Evolutionary conservation across 495 filamentous ascomycete species (phyloP).

Genomic region (Neurospora tetraspora): DNA sequence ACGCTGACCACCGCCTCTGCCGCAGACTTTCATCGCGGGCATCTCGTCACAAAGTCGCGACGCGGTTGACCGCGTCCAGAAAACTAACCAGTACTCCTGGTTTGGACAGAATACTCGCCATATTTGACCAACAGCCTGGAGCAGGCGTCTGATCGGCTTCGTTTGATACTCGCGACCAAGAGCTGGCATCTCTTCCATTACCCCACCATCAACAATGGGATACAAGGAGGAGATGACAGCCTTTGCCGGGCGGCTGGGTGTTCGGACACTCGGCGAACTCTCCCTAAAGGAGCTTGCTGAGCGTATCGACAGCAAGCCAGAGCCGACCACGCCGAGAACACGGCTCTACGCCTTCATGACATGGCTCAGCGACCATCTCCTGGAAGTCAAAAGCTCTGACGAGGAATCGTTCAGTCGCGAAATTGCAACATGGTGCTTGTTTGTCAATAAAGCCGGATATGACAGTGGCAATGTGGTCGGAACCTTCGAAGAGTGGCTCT

Average conservation of each 20-base stretch:
- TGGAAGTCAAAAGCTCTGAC: constrained; percentile 15
- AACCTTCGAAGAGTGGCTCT: constrained; percentile 21
- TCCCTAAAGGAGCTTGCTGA: constrained; percentile 13
- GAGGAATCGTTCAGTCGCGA: constrained; percentile 5
- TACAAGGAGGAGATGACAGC: constrained; percentile 2
- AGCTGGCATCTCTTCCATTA: not conserved
- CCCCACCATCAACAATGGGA: constrained; percentile 1
- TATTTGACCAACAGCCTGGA: not conserved
- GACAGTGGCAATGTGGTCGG: constrained; percentile 8
- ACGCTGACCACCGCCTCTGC: not conserved
- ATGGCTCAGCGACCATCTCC: constrained; percentile 27
- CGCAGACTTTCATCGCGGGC: not conserved
- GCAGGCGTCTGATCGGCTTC: not conserved
- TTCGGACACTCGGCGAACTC: constrained; percentile 5
- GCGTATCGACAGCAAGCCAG: constrained; percentile 1
- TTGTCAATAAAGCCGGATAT: constrained; percentile 2
- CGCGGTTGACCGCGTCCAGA: not conserved
- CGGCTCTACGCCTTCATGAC: constrained; percentile 13
- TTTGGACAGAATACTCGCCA: not conserved
- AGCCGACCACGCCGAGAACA: not conserved
- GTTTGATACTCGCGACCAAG: not conserved
- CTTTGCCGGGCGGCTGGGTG: constrained; percentile 2
- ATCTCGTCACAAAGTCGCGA: not conserved
- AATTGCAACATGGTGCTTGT: constrained; percentile 7
- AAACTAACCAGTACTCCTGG: not conserved